These are phyloP conservation scores for Phtheirospermum japonicum DNA, from an alignment of 257 asterid species.

Conservation along the genomic window DNA sequence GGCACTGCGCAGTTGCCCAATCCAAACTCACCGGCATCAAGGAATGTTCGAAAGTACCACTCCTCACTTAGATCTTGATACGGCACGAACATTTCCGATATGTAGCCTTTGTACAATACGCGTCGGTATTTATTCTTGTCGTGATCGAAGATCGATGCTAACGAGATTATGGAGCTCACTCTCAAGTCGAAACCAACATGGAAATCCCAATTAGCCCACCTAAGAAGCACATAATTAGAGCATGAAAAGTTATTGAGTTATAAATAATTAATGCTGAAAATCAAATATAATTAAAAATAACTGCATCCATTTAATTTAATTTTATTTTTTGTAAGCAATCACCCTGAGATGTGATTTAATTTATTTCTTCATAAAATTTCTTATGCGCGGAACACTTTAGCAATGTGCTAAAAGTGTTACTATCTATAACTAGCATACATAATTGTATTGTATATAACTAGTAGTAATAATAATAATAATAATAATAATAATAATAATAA, in stretches of 20 bases:
- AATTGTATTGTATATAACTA: no score
- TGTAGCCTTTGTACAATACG: conserved; percentile 47
- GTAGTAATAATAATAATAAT: no score
- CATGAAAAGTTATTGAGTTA: not conserved
- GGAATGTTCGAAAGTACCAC: conserved; percentile 41
- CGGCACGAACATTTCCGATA: conserved; percentile 54
- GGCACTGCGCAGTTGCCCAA: conserved; percentile 37
- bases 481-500: no score
- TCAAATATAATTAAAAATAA: no score
- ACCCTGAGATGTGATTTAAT: no score
- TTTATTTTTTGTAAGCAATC: no score
- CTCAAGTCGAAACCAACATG: conserved; percentile 54
- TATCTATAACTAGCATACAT: no score
- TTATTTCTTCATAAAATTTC: no score
- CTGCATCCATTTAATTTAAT: no score
- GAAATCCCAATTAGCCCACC: conserved; percentile 60
- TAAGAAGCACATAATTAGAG: not conserved
- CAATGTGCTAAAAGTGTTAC: no score
- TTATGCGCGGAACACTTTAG: no score
- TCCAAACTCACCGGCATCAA: conserved; percentile 53
- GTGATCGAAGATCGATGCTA: conserved; percentile 56
- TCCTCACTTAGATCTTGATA: conserved; percentile 51
- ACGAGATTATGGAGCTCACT: conserved; percentile 57
- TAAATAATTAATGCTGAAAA: no score
- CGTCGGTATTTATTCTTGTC: conserved; percentile 38